A percentile compares a stretch with the other conserved stretches of the same genome.
Conservation (phyloP, 345 rosid species). For the Aegle marmelos region DNA sequence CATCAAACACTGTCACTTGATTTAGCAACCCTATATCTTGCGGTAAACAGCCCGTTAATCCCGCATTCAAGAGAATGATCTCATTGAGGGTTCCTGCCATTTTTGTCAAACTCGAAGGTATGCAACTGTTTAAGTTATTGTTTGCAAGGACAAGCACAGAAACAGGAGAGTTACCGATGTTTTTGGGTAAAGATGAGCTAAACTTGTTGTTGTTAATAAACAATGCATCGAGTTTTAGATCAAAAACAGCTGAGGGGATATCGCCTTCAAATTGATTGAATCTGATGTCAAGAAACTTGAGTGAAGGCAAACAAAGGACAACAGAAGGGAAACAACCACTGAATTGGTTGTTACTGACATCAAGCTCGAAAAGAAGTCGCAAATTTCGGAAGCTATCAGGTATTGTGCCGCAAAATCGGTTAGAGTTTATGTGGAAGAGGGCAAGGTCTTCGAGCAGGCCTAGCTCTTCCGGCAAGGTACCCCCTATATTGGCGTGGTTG, state of each 20-base stretch:
- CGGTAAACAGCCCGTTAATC: conserved; percentile 64
- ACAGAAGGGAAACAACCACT: conserved; percentile 62
- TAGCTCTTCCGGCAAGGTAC: conserved; percentile 60
- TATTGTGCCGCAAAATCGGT: conserved; percentile 59
- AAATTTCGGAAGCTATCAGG: conserved; percentile 49
- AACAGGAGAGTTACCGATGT: conserved; percentile 72
- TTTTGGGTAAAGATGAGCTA: conserved; percentile 52
- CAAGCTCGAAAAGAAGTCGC: conserved; percentile 62
- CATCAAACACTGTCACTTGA: conserved; percentile 65
- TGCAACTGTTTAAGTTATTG: conserved; percentile 57
- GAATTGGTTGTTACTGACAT: conserved; percentile 72
- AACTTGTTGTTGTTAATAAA: conserved; percentile 86
- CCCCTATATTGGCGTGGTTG: conserved; percentile 69
- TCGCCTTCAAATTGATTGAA: conserved; percentile 57
- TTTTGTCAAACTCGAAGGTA: conserved; percentile 58
- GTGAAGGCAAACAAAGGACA: conserved; percentile 53
- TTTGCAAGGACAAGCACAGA: conserved; percentile 80
- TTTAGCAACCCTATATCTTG: conserved; percentile 53
- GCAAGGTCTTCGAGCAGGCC: conserved; percentile 76
- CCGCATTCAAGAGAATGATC: conserved; percentile 49
- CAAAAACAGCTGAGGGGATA: conserved; percentile 57
- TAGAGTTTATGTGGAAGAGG: conserved; percentile 75
- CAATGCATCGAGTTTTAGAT: conserved; percentile 72
- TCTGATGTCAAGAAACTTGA: conserved; percentile 79
- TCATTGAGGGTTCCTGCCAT: conserved; percentile 60